Conservation (phyloP, 2,329 filamentous ascomycete species). For the Gaeumannomyces tritici region DNA sequence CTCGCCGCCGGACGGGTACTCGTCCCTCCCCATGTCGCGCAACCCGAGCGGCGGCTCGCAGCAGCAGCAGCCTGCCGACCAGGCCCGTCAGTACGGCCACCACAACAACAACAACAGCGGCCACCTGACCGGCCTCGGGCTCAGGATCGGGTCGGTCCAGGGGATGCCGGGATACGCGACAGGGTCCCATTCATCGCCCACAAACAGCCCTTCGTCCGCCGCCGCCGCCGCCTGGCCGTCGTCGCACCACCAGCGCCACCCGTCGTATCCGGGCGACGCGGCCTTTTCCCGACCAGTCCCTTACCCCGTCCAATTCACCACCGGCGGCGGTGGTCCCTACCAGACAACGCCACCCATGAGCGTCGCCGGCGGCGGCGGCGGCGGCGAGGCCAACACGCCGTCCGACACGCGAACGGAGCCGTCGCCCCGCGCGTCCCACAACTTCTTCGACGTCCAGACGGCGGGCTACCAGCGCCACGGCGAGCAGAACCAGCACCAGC, state of each 20-base stretch:
- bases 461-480: slow-evolving; percentile 20
- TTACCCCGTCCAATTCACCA: neutral
- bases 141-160: neutral
- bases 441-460: slow-evolving; percentile 19
- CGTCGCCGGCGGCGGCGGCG: slow-evolving; percentile 4
- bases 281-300: neutral
- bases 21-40: slow-evolving; percentile 40
- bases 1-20: slow-evolving; percentile 26
- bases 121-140: neutral
- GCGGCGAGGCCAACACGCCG: slow-evolving; percentile 19
- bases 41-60: slow-evolving; percentile 30
- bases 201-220: neutral
- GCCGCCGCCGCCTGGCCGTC: neutral
- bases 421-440: slow-evolving; percentile 22
- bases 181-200: neutral
- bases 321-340: neutral
- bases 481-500: slow-evolving; percentile 7
- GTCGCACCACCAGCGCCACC: neutral
- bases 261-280: neutral
- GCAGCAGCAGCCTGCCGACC: neutral
- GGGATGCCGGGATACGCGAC: too few species aligned
- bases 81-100: neutral
- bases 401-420: slow-evolving; percentile 33
- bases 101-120: neutral
- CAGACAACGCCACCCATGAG: slow-evolving; percentile 4